A percentile compares a stretch with the other conserved stretches of the same genome.
Conservation (phyloP, 2,329 filamentous ascomycete genomes). For the Phialocephala sp. region DNA sequence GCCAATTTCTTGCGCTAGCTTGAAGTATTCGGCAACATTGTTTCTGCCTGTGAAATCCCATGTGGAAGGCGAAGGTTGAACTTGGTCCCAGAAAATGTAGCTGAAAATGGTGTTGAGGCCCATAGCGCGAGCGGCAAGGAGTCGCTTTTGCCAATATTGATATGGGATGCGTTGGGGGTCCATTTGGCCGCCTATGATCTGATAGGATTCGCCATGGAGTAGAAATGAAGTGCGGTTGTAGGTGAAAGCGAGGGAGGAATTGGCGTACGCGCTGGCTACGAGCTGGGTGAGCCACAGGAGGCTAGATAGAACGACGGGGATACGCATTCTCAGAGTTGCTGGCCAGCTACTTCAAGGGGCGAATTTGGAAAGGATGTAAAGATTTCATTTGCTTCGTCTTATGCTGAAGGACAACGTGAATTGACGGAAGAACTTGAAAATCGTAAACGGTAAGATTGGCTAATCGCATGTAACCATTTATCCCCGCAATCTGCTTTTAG, state of each 20-base stretch:
- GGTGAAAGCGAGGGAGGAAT: not conserved
- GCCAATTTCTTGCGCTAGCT: constrained; percentile 52
- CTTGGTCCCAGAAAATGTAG: constrained; percentile 57
- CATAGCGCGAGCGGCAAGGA: constrained; percentile 52
- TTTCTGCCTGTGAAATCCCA: constrained; percentile 50
- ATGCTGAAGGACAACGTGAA: not conserved
- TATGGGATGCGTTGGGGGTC: constrained; percentile 56
- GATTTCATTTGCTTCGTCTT: not conserved
- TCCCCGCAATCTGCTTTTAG: constrained; percentile 4
- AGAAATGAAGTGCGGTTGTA: not conserved
- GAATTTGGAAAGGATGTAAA: not conserved
- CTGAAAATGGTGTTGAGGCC: constrained; percentile 57
- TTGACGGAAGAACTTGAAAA: not conserved
- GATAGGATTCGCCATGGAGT: not conserved
- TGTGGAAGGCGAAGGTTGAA: constrained; percentile 49
- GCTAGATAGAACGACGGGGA: not conserved
- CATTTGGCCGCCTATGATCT: constrained; percentile 56
- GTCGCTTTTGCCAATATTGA: constrained; percentile 53
- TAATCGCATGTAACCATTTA: not conserved
- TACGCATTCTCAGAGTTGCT: not conserved
- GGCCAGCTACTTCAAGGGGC: not conserved
- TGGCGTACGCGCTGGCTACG: not conserved
- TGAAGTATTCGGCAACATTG: constrained; percentile 55
- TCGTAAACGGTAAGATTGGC: not conserved
- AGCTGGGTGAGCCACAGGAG: not conserved